Conservation (phyloP, 164 flowering plant genomes). For the Stephania cephalantha region DNA sequence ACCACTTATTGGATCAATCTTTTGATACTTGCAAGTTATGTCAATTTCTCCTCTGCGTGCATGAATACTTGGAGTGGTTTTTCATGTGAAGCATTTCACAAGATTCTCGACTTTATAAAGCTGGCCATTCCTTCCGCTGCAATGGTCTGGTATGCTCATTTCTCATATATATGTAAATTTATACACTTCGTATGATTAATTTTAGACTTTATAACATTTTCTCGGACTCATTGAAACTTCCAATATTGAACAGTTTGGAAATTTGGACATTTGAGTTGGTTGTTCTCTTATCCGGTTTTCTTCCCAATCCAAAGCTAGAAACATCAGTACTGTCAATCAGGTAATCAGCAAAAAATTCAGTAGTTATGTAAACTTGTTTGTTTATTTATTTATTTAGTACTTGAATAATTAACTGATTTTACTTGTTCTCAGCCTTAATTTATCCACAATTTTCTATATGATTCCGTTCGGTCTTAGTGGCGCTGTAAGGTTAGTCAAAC, state of each 20-base stretch:
- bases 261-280: conserved; percentile 75
- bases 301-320: conserved; percentile 65
- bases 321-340: conserved; percentile 72
- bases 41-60: conserved; percentile 21
- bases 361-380: too few relatives aligned
- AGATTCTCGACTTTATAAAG: conserved; percentile 18
- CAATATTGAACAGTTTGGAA: conserved; percentile 48
- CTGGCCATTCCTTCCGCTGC: conserved; percentile 28
- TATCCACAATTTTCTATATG: conserved; percentile 48
- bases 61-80: conserved; percentile 30
- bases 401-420: background rate
- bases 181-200: too few relatives aligned
- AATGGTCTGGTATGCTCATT: conserved; percentile 26
- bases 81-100: conserved; percentile 24
- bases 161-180: too few relatives aligned
- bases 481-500: conserved; percentile 55
- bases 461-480: conserved; percentile 68
- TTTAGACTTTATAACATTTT: background rate
- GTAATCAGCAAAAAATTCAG: conserved; percentile 20
- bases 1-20: conserved; percentile 29
- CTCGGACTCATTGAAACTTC: too few relatives aligned
- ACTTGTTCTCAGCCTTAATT: conserved; percentile 45
- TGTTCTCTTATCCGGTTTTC: conserved; percentile 68
- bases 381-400: too few relatives aligned
- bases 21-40: conserved; percentile 17